A percentile compares a stretch with the other conserved stretches of the same genome.
Evolutionary conservation across 495 filamentous ascomycete species (phyloP).

Genomic region (Pyronema domesticum): DNA sequence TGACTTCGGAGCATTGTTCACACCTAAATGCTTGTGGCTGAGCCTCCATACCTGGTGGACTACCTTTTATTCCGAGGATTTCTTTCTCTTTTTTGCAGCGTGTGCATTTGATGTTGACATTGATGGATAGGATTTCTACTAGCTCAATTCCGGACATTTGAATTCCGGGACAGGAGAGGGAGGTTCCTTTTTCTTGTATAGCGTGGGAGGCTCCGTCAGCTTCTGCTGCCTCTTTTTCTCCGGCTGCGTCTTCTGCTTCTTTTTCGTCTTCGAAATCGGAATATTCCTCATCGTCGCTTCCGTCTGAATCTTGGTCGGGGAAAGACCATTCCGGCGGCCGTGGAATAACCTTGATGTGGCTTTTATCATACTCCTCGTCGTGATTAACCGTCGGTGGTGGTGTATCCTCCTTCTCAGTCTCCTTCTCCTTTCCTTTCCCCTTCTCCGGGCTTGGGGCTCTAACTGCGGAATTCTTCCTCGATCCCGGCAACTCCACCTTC

Average conservation of each 20-base stretch:
- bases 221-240: slow-evolving; percentile 15
- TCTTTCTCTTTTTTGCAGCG: slow-evolving; percentile 68
- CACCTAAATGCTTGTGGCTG: slow-evolving; percentile 34
- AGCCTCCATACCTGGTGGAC: slow-evolving; percentile 21
- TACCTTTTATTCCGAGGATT: slow-evolving; percentile 43
- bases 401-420: background rate
- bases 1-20: slow-evolving; percentile 55
- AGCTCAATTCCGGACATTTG: slow-evolving; percentile 71
- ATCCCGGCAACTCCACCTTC: background rate
- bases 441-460: background rate
- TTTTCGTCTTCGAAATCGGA: slow-evolving; percentile 32
- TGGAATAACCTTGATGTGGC: slow-evolving; percentile 59
- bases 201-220: slow-evolving; percentile 23
- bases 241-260: slow-evolving; percentile 30
- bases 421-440: background rate
- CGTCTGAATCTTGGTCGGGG: slow-evolving; percentile 17
- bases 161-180: slow-evolving; percentile 65
- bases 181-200: slow-evolving; percentile 44
- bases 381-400: background rate
- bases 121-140: slow-evolving; percentile 51
- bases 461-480: slow-evolving; percentile 4
- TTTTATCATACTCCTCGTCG: slow-evolving; percentile 29
- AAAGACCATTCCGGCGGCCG: slow-evolving; percentile 67
- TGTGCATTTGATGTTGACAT: slow-evolving; percentile 61
- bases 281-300: slow-evolving; percentile 26